Evolutionary conservation across 2,329 filamentous ascomycete species (phyloP), one percentile per base, ranked within the genome.

Genomic region (Apiospora phragmitis): DNA sequence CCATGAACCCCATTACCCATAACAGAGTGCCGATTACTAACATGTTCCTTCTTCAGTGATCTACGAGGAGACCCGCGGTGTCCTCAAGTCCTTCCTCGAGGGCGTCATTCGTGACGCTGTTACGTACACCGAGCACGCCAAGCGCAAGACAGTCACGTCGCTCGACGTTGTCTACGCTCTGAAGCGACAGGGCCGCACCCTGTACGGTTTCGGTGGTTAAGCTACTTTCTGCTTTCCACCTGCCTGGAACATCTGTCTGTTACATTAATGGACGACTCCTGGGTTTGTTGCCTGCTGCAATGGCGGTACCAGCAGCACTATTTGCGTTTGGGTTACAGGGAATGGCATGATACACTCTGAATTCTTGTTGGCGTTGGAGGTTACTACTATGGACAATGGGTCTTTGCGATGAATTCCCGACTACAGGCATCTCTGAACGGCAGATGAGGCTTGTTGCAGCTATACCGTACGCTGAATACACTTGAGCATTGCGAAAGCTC

Each of bases 71-170:
- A 94, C 92, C 79, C 92, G 92, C 81, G 91, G 91, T 88, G 92
- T 94, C 79, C 88, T 94, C 79, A 94, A 94, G 90, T 92, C 91
- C 83, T 94, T 94, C 90, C 91, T 94, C 78, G 92, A 94, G 85
- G 89, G 90, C 83, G 92, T 94, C 83, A 94, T 94, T 81, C 89
- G 91, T 83, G 91, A 93, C 79, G 91, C 91, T 73, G 90, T 93
- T 85, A 94, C 92, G 81, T 94, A 94, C 87, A 94, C 92, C 77
- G 92, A 94, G 87, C 92, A 94, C 89, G 91, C 91, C 83, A 93
- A 94, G 90, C 89, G 92, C 84, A 92, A 92, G 88, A 91, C 89
- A 42, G 89, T 91, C 81, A 90, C 88, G 67, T 90, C 88, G 5
- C 87, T 90, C 74, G 88, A 91, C 76, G 89, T 90, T 47, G 88